Base-by-base conservation (phyloP, 345 rosid genomes). In the Brassica cretica region DNA sequence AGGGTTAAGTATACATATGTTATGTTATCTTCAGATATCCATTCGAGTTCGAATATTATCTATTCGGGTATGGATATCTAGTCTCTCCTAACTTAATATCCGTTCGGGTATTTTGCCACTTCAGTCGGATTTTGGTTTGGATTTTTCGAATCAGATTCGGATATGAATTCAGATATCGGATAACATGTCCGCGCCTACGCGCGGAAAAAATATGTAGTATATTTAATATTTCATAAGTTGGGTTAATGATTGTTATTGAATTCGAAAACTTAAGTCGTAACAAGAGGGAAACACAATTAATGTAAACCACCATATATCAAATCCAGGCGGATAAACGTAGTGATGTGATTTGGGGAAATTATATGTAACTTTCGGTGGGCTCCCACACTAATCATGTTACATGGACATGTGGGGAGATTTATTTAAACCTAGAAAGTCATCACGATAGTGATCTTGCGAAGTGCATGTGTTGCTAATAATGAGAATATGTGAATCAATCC, bases 351-450 rank as follows among this genome's bases (percentile, higher is more conserved):
- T 72, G 2, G 1, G 49, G 9, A 33, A 62, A 30, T n/a, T 71
- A 37, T 15, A 46, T 6, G 55, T 46, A 2, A 66, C 44, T 66
- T 73, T 67, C 12, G 10, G 39, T 83, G 85, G 85, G 76, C 80
- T 76, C 76, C 81, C 84, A 78, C 73, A 78, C 79, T 81, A 85
- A 86, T 81, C 92, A 87, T 87, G 91, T 90, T 88, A 81, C 66
- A 73, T 84, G 80, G 80, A 73, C 90, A 84, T 81, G 90, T 87
- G 89, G 64, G 75, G 8, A 76, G 68, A 1, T 58, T 49, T 18
- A 14, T 72, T 33, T 41, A 81, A 77, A 72, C 59, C 59, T 73
- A 61, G 16, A 21, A 77, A 75, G 75, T 68, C 66, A 75, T 51
- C 81, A 75, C 59, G 82, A 78, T 79, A 68, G 81, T 83, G 75